phyloP scores from a whole-genome alignment of 805 yeast species.

The Zygotorulaspora florentina region DNA sequence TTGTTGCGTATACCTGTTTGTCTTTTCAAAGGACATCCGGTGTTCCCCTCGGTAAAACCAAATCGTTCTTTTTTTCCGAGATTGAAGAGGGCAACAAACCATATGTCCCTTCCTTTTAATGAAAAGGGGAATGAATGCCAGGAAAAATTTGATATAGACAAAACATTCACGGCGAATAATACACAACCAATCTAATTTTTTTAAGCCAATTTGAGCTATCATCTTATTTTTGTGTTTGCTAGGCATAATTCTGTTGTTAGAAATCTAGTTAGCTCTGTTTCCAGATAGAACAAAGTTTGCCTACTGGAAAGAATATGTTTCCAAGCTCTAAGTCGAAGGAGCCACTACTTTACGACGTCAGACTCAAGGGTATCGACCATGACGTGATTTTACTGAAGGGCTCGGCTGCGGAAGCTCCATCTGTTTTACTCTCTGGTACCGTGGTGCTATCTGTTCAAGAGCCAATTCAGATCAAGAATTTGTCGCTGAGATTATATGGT shows the following conservation, averaged over 20 bases:
- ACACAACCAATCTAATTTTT: background rate
- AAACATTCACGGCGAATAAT: background rate
- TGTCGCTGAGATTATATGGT: constrained; percentile 63
- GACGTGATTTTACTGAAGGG: constrained; percentile 84
- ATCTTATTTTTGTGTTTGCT: background rate
- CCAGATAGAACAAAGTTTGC: background rate
- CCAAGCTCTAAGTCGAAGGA: constrained; percentile 26
- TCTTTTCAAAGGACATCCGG: no score
- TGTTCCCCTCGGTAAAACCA: no score
- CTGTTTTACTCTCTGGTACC: constrained; percentile 70
- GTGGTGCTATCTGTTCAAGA: constrained; percentile 74
- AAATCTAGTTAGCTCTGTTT: background rate
- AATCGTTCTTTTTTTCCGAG: background rate
- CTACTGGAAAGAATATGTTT: constrained; percentile 7
- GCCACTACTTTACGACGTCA: constrained; percentile 44
- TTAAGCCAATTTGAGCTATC: background rate
- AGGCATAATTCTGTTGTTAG: background rate
- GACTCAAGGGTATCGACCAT: constrained; percentile 63
- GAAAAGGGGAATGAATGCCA: background rate
- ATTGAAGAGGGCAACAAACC: background rate
- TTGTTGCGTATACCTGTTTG: no score
- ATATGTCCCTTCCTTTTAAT: background rate
- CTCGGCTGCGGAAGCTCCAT: constrained; percentile 66
- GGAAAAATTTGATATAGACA: no score
- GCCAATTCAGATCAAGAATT: constrained; percentile 61